Percentiles rank a stretch among this genome's conserved stretches.
Evolutionary conservation across 345 rosid genomes (phyloP).

Genomic region (Populus ilicifolia): DNA sequence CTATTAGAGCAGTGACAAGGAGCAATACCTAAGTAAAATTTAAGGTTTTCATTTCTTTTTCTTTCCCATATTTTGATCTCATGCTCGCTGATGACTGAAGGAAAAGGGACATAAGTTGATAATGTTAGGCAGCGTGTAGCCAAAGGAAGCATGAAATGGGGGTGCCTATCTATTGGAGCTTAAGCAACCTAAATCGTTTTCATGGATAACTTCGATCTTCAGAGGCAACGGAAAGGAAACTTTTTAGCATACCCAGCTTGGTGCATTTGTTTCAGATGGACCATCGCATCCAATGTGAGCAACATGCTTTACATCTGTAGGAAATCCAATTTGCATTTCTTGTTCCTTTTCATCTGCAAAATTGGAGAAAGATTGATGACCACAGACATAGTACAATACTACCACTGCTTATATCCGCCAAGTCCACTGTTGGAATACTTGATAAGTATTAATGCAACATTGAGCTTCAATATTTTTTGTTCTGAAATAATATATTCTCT

Average conservation of each 20-base stretch:
- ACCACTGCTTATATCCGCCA: neutral
- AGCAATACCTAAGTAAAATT: neutral
- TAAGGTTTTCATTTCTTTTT: too few relatives aligned
- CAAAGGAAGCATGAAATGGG: neutral
- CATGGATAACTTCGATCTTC: neutral
- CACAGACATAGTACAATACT: neutral
- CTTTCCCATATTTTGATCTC: neutral
- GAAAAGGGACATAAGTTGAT: neutral
- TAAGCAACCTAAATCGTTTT: neutral
- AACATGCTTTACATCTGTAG: constrained; percentile 80
- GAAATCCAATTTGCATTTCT: constrained; percentile 60
- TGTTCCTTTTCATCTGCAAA: constrained; percentile 49
- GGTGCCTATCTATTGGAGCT: neutral
- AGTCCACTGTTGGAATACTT: neutral
- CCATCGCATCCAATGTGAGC: constrained; percentile 77
- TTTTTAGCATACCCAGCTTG: constrained; percentile 54
- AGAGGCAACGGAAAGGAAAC: neutral
- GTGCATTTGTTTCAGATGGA: constrained; percentile 39
- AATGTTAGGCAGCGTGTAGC: neutral
- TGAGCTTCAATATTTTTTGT: neutral
- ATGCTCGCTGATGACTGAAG: neutral
- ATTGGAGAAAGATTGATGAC: neutral
- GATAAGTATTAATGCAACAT: too few relatives aligned
- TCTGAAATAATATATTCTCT: neutral
- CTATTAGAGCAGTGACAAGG: neutral